A percentile compares a stretch with the other conserved stretches of the same genome.
These are phyloP conservation scores for Globisporangium ultimum DNA, from an alignment of 352 stramenopile species.

Conservation along the genomic window DNA sequence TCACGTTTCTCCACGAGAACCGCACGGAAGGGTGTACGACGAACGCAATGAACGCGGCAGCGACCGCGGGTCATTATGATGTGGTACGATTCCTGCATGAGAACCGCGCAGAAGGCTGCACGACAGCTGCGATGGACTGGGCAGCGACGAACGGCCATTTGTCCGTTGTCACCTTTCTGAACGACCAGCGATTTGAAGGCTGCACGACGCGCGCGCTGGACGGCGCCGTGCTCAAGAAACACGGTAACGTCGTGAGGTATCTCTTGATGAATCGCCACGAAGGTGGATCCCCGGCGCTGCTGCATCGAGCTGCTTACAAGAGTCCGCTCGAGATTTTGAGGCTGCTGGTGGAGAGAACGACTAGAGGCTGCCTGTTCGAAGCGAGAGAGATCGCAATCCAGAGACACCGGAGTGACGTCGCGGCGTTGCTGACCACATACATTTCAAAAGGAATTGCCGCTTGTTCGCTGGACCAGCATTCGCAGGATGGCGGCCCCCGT, in stretches of 20 bases:
- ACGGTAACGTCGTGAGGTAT: neutral
- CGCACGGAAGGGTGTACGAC: neutral
- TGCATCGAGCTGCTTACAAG: neutral
- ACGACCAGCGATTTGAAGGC: slow-evolving; percentile 3
- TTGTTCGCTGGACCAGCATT: slow-evolving; percentile 6
- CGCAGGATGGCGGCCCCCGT: neutral
- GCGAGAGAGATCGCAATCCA: neutral
- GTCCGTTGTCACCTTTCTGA: neutral
- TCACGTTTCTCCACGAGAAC: slow-evolving; percentile 1
- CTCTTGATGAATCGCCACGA: neutral
- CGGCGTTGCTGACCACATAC: neutral
- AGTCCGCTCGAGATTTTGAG: neutral
- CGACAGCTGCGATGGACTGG: slow-evolving; percentile 1
- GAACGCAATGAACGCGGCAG: neutral
- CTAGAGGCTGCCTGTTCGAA: slow-evolving; percentile 2
- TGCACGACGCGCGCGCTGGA: neutral
- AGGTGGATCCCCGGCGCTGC: neutral
- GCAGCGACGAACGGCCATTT: neutral
- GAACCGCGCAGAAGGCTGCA: neutral
- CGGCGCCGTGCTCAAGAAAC: neutral
- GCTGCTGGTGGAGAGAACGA: slow-evolving; percentile 1
- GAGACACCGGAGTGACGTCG: neutral
- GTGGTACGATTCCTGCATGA: neutral
- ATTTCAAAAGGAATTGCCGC: neutral
- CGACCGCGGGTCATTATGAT: neutral